Base-by-base conservation (phyloP, 2,329 filamentous ascomycete species). In the Fusarium sp. region DNA sequence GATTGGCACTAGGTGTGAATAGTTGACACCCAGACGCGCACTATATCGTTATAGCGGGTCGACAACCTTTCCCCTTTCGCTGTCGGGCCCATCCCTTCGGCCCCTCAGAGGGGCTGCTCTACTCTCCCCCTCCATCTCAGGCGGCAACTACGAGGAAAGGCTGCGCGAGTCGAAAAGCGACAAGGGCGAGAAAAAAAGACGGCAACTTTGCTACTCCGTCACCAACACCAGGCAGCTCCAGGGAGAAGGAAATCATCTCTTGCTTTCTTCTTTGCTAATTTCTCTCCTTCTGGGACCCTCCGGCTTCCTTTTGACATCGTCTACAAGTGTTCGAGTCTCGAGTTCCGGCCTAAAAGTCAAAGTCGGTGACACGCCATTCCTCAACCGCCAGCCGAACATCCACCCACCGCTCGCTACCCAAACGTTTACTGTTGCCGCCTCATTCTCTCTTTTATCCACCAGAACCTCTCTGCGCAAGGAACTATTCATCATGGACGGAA, bases 401-500 rank as follows among this genome's bases (percentile, higher is more conserved):
- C 40, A 58, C 27, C 29, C 36, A 53, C 29, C 58, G 51, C 60
- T 71, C 44, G 56, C 60, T 63, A 62, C 51, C 36, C 62, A 62
- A 61, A 56, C 57, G 27, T 46, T 49, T 66, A 22, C 53, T 36
- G 16, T 59, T 29, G 27, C 61, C 49, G 33, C 38, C 22, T 62
- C 51, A 62, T 24, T 29, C 57, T 40, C 51, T 40, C 51, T 24
- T 46, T 71, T 60, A 67, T 58, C 46, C 60, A 24, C 46, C 49
- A 17, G 44, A 62, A 60, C 20, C 60, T 24, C 51, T 61, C 35
- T 36, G 56, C 44, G 17, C 36, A 38, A 31, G 27, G 27, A 27
- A 8, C 46, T 22, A 57, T 44, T 73, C 78, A 82, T 69, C 70
- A 98, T 98, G 96, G 96, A 98, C 84, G 93, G 94, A 80, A 94